Base-by-base conservation (phyloP, 305 asterid genomes). In the Rubia tinctorum region DNA sequence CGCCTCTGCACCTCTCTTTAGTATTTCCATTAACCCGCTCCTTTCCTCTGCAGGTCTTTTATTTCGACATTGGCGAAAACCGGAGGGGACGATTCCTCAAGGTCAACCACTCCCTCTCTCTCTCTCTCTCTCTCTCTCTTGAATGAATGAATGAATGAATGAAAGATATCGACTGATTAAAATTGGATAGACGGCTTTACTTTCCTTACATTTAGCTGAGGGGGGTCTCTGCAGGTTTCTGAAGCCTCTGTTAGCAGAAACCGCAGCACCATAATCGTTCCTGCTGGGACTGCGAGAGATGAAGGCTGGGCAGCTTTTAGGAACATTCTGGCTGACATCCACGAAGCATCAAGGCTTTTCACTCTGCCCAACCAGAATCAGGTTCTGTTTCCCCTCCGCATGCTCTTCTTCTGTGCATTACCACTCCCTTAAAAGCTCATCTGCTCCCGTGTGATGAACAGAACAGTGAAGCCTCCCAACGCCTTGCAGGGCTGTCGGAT, bases 301-400 rank as follows among this genome's bases (percentile, higher is more conserved):
- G 98, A 91, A 84, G 98, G 98, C 25, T 94, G 98, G 98, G 87
- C 85, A 5, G 95, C 97, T 73, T 91, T 94, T 81, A 85, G 97
- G 84, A 90, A 90, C 81, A 94, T 91, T 75, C 80, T 94, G 86
- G 97, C 86, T 13, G 98, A 93, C 75, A 90, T 93, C 74, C 89
- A 86, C 76, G 98, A 93, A 84, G 96, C 96, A 73, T 88, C 97
- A 15, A 84, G 83, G 87, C 89, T 86, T 70, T 90, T 83, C 80
- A 76, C 86, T 67, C 81, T 82, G 73, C 89, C 96, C 72, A 88
- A 85, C 82, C 92, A 89, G 95, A 6, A 20, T 53, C 59, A 53
- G 59, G 59, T 53, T n/a, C 5, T 8, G 40, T 68, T 73, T 75
- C 7, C 51, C 8, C n/a, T n/a, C n/a, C n/a, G n/a, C n/a, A n/a